Evolutionary conservation across 805 yeast species (phyloP).

Genomic region (Torulaspora franciscae): DNA sequence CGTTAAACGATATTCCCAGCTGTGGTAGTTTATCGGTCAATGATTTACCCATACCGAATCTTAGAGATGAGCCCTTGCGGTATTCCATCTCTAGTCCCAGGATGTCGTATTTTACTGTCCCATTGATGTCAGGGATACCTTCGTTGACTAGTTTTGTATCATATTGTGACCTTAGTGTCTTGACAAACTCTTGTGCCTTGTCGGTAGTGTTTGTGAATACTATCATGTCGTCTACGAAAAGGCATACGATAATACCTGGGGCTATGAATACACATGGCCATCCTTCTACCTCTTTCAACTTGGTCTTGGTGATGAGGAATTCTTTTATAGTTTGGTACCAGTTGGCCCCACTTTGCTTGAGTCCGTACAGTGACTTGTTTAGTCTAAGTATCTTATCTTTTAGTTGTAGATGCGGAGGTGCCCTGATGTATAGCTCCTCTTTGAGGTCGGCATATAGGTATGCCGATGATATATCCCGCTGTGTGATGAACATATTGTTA

Average conservation of each 20-base stretch:
- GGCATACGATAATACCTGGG: slow-evolving; percentile 4
- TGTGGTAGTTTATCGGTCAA: not conserved
- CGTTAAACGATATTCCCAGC: slow-evolving; percentile 2
- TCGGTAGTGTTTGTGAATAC: slow-evolving; percentile 2
- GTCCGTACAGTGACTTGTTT: not conserved
- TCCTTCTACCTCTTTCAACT: slow-evolving; percentile 7
- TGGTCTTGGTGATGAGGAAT: not conserved
- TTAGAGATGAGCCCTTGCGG: slow-evolving; percentile 4
- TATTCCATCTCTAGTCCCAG: slow-evolving; percentile 16
- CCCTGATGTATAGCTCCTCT: slow-evolving; percentile 9
- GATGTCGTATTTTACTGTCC: slow-evolving; percentile 15
- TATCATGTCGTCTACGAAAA: slow-evolving; percentile 19
- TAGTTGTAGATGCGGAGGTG: slow-evolving; percentile 1
- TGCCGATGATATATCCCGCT: slow-evolving; percentile 10
- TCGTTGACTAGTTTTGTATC: slow-evolving; percentile 16
- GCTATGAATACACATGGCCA: slow-evolving; percentile 16
- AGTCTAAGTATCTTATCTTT: not conserved
- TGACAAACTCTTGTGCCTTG: not conserved
- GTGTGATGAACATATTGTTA: slow-evolving; percentile 6
- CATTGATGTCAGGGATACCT: slow-evolving; percentile 8
- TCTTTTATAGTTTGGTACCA: not conserved
- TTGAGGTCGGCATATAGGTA: slow-evolving; percentile 8
- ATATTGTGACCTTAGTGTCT: slow-evolving; percentile 3
- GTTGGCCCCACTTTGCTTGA: slow-evolving; percentile 2
- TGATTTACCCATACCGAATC: slow-evolving; percentile 9